phyloP scores from a whole-genome alignment of 495 filamentous ascomycete genomes.

The Penicillium odoratum region DNA sequence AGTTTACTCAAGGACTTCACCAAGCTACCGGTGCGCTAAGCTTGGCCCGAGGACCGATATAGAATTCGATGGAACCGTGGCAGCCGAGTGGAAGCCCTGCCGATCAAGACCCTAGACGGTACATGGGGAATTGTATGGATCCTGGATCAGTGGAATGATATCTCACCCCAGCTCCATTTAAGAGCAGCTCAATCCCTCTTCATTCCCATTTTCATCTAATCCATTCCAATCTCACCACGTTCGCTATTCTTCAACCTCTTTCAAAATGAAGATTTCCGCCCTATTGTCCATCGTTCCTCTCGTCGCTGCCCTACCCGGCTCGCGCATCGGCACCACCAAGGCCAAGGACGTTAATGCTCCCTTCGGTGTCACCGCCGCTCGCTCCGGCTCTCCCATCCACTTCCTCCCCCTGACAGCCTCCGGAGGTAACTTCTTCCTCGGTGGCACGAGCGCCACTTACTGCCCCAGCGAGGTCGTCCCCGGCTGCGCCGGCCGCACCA shows the following conservation, averaged over 20 bases:
- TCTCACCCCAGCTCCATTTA: neutral
- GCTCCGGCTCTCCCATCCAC: slow-evolving; percentile 37
- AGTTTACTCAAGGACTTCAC: neutral
- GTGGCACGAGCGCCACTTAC: slow-evolving; percentile 30
- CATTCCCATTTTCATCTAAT: neutral
- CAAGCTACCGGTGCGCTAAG: slow-evolving; percentile 1
- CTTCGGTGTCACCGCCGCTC: slow-evolving; percentile 33
- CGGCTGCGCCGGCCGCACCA: slow-evolving; percentile 29
- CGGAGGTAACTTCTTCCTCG: slow-evolving; percentile 35
- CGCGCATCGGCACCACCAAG: slow-evolving; percentile 6
- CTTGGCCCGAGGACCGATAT: slow-evolving; percentile 5
- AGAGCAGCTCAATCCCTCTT: neutral
- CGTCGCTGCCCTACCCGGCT: slow-evolving; percentile 25
- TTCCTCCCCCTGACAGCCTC: slow-evolving; percentile 32
- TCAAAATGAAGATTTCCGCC: slow-evolving; percentile 32
- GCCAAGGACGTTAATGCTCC: slow-evolving; percentile 15
- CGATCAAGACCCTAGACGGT: slow-evolving; percentile 16
- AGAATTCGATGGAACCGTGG: slow-evolving; percentile 9
- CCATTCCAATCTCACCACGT: neutral
- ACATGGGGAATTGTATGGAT: slow-evolving; percentile 9
- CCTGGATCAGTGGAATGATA: neutral
- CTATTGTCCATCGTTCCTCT: slow-evolving; percentile 26
- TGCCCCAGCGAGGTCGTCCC: slow-evolving; percentile 26
- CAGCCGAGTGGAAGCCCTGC: slow-evolving; percentile 1
- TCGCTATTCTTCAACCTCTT: slow-evolving; percentile 2